Evolutionary conservation across 2,329 filamentous ascomycete species (phyloP), one percentile per base, ranked within the genome.

Genomic region (Emericellopsis cladophorae): DNA sequence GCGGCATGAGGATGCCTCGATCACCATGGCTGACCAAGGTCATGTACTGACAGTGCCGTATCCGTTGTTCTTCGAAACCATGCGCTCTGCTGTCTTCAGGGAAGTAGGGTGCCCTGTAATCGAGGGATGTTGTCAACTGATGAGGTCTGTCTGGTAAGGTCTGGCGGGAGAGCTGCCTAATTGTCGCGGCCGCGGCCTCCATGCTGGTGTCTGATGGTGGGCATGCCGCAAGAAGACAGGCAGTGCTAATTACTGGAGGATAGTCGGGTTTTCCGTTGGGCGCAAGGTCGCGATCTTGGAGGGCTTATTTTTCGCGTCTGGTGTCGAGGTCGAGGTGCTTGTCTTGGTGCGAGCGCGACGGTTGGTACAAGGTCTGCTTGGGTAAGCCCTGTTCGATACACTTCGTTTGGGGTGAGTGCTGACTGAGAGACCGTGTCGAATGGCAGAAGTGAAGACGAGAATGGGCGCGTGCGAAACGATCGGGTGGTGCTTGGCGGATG

Each of bases 131-230:
- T 31, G 71, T 68, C 31, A 78, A 64, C 47, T 72, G 68, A 53
- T 76, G 68, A 46, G 71, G 67, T 52, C 62, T 63, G 44, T 65
- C 60, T 46, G 72, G 72, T 46, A 76, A 58, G 47, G 70, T 64
- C 53, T 61, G 61, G 61, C 72, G 64, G 52, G 66, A 64, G 55
- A 74, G 60, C 57, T 59, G 64, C 57, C 72, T 59, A 59, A 73
- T 66, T 61, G 64, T 68, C 62, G 73, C 72, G 57, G 66, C 68
- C 65, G 70, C 69, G 65, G 65, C 69, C 66, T 76, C 72, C 72
- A 76, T 76, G 60, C 60, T 69, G 64, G 56, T 52, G 52, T 51
- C 56, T 53, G 44, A 40, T 40, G 39, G 46, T 45, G 39, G 38
- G 41, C 44, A 45, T 45, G 22, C 44, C 41, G 41, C 21, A 43